Conservation (phyloP, 2,329 filamentous ascomycete species). For the Septoria petroselini region DNA sequence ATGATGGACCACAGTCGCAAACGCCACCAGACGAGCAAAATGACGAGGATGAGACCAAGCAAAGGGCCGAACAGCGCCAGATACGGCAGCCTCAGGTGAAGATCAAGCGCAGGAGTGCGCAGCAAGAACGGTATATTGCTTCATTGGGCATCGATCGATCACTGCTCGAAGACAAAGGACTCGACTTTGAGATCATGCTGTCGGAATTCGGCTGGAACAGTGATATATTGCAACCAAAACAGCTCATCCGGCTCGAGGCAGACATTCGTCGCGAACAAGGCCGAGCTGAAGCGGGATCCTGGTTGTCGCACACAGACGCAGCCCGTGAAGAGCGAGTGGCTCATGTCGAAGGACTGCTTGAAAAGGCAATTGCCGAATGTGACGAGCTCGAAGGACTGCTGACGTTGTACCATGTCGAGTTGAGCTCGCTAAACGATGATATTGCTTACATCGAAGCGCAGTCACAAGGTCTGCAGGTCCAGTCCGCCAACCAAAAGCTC, state of each 20-base stretch:
- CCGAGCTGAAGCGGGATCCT: constrained; percentile 86
- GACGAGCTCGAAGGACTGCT: constrained; percentile 93
- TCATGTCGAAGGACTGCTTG: constrained; percentile 79
- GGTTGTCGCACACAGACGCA: constrained; percentile 77
- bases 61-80: constrained; percentile 30
- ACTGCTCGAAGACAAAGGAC: constrained; percentile 71
- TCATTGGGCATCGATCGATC: constrained; percentile 72
- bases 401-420: constrained; percentile 89
- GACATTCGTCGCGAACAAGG: constrained; percentile 86
- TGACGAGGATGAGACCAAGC: constrained; percentile 16
- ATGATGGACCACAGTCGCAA: constrained; percentile 21
- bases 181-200: constrained; percentile 77
- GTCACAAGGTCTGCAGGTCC: constrained; percentile 92
- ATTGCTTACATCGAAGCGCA: constrained; percentile 97
- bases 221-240: constrained; percentile 68
- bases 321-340: constrained; percentile 81
- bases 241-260: constrained; percentile 73
- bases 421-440: constrained; percentile 90
- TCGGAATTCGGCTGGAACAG: constrained; percentile 88
- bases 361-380: constrained; percentile 88
- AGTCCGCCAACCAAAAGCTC: constrained; percentile 93
- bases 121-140: constrained; percentile 74
- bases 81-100: constrained; percentile 32
- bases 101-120: constrained; percentile 61
- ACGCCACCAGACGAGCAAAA: constrained; percentile 16